Evolutionary conservation across 2,329 filamentous ascomycete genomes (phyloP).

Genomic region (Trichoderma afroharzianum): DNA sequence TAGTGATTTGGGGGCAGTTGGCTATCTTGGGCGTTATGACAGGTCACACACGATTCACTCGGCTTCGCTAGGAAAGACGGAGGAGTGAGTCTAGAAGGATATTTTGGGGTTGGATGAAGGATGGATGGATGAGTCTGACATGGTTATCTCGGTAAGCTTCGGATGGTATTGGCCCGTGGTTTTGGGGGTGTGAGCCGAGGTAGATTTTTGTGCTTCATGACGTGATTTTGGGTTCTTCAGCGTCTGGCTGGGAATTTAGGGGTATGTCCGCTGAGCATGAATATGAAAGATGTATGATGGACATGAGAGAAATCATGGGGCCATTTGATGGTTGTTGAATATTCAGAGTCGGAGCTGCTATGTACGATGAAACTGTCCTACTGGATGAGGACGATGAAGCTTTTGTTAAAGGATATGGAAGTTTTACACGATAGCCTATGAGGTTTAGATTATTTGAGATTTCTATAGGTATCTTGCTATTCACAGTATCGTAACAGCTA

Average conservation of each 20-base stretch:
- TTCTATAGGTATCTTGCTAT: background rate
- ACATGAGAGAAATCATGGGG: rapidly evolving
- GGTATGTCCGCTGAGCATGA: too few species aligned
- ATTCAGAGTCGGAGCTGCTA: background rate
- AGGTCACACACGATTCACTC: background rate
- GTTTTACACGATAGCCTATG: background rate
- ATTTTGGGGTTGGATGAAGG: background rate
- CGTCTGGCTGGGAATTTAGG: background rate
- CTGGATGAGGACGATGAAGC: background rate
- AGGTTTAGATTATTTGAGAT: background rate
- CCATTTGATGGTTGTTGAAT: background rate
- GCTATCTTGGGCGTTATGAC: background rate
- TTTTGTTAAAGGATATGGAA: background rate
- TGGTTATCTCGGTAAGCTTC: background rate
- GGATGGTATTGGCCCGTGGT: background rate
- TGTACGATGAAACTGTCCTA: background rate
- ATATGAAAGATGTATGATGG: background rate
- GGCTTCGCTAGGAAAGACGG: background rate
- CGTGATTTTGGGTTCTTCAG: background rate
- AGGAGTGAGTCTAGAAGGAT: background rate
- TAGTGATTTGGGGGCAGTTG: background rate
- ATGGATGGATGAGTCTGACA: background rate
- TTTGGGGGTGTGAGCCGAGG: background rate
- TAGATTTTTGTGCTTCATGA: background rate
- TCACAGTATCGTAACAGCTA: background rate